Evolutionary conservation across 306 rosid genomes (phyloP).

Genomic region (Pyrus betulifolia): DNA sequence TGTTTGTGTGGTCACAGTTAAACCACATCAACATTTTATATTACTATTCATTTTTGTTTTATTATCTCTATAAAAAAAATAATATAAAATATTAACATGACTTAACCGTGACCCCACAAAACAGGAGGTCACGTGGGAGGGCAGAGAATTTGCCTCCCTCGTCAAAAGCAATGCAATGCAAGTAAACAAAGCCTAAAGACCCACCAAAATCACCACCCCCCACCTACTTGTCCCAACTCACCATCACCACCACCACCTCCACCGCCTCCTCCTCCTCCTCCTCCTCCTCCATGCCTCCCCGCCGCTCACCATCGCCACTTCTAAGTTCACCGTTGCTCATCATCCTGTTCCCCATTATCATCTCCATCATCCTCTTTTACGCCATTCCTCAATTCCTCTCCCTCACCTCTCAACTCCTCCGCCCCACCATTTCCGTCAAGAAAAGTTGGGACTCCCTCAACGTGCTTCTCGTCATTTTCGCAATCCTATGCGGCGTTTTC

Average conservation of each 20-base stretch:
- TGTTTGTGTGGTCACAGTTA: too few species aligned
- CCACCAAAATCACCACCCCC: conserved; percentile 14
- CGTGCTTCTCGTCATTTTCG: conserved; percentile 54
- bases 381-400: conserved; percentile 58
- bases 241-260: conserved; percentile 7
- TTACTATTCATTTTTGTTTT: too few species aligned
- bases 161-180: background rate
- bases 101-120: too few species aligned
- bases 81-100: too few species aligned
- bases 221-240: conserved; percentile 8
- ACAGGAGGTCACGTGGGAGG: too few species aligned
- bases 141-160: too few species aligned
- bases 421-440: conserved; percentile 42
- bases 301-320: conserved; percentile 36
- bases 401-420: conserved; percentile 34
- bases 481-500: conserved; percentile 61
- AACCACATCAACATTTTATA: too few species aligned
- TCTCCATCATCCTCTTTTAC: conserved; percentile 41
- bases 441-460: conserved; percentile 75
- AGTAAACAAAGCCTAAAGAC: background rate
- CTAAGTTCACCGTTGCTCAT: conserved; percentile 60
- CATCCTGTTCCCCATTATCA: conserved; percentile 51
- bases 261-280: conserved; percentile 20
- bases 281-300: conserved; percentile 47
- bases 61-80: too few species aligned